phyloP scores from a whole-genome alignment of 805 yeast species.

The Wickerhamiella parazyma region DNA sequence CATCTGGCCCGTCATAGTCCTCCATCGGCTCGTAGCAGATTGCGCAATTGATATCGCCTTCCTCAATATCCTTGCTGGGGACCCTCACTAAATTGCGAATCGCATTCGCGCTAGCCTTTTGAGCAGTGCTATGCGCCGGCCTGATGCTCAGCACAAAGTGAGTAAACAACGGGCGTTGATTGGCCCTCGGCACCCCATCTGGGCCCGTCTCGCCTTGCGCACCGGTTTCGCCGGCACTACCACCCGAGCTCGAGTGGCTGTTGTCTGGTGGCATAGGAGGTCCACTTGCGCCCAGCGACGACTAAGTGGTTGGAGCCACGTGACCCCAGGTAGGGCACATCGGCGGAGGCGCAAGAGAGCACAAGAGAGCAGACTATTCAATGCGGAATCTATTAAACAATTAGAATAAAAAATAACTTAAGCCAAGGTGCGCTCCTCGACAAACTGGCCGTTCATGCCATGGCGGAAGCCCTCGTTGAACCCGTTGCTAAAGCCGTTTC shows the following conservation, averaged over 20 bases:
- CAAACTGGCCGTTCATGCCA: neutral
- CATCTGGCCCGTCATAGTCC: slow-evolving; percentile 1
- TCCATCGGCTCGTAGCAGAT: slow-evolving; percentile 18
- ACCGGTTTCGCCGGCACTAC: neutral
- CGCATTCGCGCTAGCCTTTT: slow-evolving; percentile 5
- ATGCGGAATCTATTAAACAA: neutral
- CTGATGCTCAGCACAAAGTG: slow-evolving; percentile 1
- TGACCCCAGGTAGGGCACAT: neutral
- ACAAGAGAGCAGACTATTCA: too few species aligned
- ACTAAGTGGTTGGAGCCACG: neutral
- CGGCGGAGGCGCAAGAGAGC: too few species aligned
- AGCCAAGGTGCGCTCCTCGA: neutral
- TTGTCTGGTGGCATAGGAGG: slow-evolving; percentile 5
- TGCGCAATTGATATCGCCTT: slow-evolving; percentile 13
- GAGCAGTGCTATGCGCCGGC: neutral
- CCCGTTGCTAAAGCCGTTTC: slow-evolving; percentile 5
- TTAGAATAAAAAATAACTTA: neutral
- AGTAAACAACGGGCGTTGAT: slow-evolving; percentile 2
- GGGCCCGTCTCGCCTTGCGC: neutral
- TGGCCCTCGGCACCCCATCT: neutral
- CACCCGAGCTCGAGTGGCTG: neutral
- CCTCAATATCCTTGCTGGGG: slow-evolving; percentile 8
- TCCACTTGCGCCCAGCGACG: neutral
- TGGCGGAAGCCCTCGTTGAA: slow-evolving; percentile 6
- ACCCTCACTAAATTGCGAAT: slow-evolving; percentile 4